Conservation (phyloP, 2,329 filamentous ascomycete species). For the Pseudogymnoascus sp. region DNA sequence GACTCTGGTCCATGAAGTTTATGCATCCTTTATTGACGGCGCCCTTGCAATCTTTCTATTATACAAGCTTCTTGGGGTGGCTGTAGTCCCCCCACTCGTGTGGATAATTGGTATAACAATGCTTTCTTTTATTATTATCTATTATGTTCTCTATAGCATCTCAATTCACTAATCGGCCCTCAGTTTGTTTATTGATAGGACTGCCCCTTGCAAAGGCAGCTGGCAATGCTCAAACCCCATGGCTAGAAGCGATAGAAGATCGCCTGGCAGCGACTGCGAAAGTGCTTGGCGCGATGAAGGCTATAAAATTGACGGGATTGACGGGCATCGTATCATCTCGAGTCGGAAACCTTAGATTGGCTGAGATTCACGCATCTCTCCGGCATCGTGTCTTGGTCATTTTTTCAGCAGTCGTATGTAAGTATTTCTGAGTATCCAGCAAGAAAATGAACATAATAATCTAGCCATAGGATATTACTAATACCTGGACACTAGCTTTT, state of each 20-base stretch:
- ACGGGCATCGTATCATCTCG: slow-evolving; percentile 10
- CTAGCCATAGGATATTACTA: not conserved
- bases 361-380: not conserved
- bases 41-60: not conserved
- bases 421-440: not conserved
- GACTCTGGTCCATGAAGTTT: not conserved
- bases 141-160: not conserved
- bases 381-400: not conserved
- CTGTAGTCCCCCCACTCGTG: not conserved
- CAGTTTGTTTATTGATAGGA: not conserved
- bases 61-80: not conserved
- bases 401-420: not conserved
- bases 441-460: not conserved
- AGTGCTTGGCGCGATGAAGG: slow-evolving; percentile 11
- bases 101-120: not conserved
- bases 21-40: not conserved
- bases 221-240: not conserved
- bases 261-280: slow-evolving; percentile 9
- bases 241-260: slow-evolving; percentile 14
- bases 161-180: not conserved
- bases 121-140: not conserved
- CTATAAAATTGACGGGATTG: slow-evolving; percentile 11
- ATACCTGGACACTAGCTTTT: not conserved
- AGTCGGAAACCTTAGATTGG: not conserved
- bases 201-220: not conserved